Evolutionary conservation across 2,329 filamentous ascomycete species (phyloP), one percentile per base, ranked within the genome.

Genomic region (Diaporthe batatas): DNA sequence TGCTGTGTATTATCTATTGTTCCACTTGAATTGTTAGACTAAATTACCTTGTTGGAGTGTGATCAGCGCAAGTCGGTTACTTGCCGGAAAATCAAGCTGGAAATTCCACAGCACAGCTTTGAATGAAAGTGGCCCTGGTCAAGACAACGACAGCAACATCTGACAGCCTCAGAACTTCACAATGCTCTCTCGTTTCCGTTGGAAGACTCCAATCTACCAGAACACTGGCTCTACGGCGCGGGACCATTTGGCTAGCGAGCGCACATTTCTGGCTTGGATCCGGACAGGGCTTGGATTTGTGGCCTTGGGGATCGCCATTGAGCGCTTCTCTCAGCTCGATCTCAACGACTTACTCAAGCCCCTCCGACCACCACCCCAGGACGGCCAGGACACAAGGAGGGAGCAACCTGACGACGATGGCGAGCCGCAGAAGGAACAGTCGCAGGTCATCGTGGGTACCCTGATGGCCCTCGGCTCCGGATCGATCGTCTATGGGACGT

Each of bases 211-310:
- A 3, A 29, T 77, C 49, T 80, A 79, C 77, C 80, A 83, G 71
- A 87, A 88, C 78, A 86, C 84, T 11, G 86, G 86, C 71, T 86
- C 83, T 16, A 81, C 85, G 36, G 86, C 86, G 12, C 84, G 86
- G 54, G 87, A 89, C 76, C 85, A 89, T 72, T 85, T 88, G 44
- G 87, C 87, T 25, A 85, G 84, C 57, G 87, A 89, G 77, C 84
- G 86, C 14, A 89, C 85, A 2, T 87, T 87, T 76, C 82, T 88
- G 25, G 84, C 86, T 39, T 88, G 86, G 87, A 83, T 85, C 14
- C 82, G 86, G 14, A 87, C 85, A 3, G 86, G 86, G 0, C 83
- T 88, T 6, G 86, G 86, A 7, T 88, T 88, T 78, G 82, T 87
- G 49, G 86, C 86, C 1, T 81, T 88, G 1, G 86, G 86, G 25